Base-by-base conservation (phyloP, 352 stramenopile species). In the Phytophthora capsici region DNA sequence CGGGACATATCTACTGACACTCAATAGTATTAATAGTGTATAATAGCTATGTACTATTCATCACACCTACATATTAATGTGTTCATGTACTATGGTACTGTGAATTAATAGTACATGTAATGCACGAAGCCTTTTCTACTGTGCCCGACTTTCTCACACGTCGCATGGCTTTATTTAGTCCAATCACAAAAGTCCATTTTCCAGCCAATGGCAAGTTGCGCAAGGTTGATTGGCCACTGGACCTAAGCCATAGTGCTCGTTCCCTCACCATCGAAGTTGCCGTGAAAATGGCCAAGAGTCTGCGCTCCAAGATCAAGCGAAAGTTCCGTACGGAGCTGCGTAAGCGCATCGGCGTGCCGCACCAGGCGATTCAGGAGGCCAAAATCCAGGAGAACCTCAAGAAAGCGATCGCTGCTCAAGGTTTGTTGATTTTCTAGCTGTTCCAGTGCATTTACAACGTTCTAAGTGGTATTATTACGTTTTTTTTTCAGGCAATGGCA, bases 261-360 rank as follows among this genome's bases (percentile, higher is more conserved):
- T 48, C 22, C 20, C 10, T 44, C 65, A 64, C 46, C 50, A 58
- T 50, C 57, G 51, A 64, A 73, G 51, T 64, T 58, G 58, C 46
- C 28, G 43, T 41, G 13, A 88, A 65, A 57, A 95, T 95, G 87
- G 87, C 85, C 51, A 95, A 95, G 83, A 90, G 82, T 81, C 70
- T 95, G 72, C 85, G 87, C 66, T 95, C 87, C 53, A 95, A 95
- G 78, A 92, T 95, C 75, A 95, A 95, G 82, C 85, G 86, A 68
- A 88, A 86, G 73, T 95, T 93, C 79, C 87, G 87, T 66, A 90
- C 84, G 66, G 85, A 95, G 77, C 75, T 95, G 61, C 84, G 85
- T 50, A 85, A 93, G 71, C 81, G 80, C 56, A 86, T 95, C 57
- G 87, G 87, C 45, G 84, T 92, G 63, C 85, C 85, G 25, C 85